These are phyloP conservation scores for Barnettozyma hawaiiensis DNA, from an alignment of 1,139 yeast species.

Conservation along the genomic window DNA sequence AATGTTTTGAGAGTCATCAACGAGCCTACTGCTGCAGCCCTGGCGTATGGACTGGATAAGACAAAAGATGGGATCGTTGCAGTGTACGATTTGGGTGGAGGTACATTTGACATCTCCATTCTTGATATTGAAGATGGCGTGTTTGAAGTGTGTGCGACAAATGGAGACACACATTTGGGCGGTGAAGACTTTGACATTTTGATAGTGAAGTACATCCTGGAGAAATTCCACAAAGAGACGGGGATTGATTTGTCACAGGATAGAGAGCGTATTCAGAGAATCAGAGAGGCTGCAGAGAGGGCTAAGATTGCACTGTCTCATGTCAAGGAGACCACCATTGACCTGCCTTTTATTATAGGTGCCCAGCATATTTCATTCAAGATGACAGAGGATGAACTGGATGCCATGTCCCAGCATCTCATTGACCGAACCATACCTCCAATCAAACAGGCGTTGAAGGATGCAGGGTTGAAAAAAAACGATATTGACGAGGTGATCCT, in stretches of 20 bases:
- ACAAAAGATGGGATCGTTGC: slow-evolving; percentile 61
- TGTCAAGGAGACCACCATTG: slow-evolving; percentile 48
- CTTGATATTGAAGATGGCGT: slow-evolving; percentile 78
- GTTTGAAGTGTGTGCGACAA: slow-evolving; percentile 76
- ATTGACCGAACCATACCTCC: slow-evolving; percentile 61
- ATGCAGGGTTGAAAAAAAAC: slow-evolving; percentile 55
- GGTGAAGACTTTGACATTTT: slow-evolving; percentile 77
- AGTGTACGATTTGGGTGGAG: slow-evolving; percentile 80
- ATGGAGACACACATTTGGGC: slow-evolving; percentile 79
- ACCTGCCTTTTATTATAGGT: slow-evolving; percentile 53
- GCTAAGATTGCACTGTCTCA: slow-evolving; percentile 69
- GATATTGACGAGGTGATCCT: slow-evolving; percentile 68
- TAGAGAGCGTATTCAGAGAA: slow-evolving; percentile 56
- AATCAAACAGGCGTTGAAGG: slow-evolving; percentile 60
- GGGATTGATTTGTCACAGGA: slow-evolving; percentile 40
- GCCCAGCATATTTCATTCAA: slow-evolving; percentile 45
- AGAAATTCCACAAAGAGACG: slow-evolving; percentile 38
- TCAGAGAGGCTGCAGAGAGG: slow-evolving; percentile 66
- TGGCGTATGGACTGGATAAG: slow-evolving; percentile 63
- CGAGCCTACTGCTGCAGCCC: slow-evolving; percentile 81
- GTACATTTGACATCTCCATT: slow-evolving; percentile 76
- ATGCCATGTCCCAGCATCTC: slow-evolving; percentile 53
- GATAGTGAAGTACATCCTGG: slow-evolving; percentile 48
- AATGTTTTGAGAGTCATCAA: slow-evolving; percentile 65
- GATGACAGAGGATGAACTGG: slow-evolving; percentile 59